Evolutionary conservation across 768 basidiomycete species (phyloP).

Genomic region (Termitomyces sp.): DNA sequence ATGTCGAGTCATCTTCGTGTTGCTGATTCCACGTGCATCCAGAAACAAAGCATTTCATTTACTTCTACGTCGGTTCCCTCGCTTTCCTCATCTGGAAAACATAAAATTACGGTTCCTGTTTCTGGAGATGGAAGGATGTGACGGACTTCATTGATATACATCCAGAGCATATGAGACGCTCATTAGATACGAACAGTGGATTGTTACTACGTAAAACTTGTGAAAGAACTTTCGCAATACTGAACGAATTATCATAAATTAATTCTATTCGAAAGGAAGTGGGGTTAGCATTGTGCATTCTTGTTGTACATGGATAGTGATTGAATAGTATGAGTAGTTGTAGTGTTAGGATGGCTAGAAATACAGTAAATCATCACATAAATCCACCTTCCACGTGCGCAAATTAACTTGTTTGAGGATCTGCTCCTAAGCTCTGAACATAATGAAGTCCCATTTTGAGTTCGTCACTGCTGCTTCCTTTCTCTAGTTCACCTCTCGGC

Average conservation of each 20-base stretch:
- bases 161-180: conserved; percentile 2
- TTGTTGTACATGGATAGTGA: conserved; percentile 11
- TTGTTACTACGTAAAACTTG: conserved; percentile 12
- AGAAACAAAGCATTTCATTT: conserved; percentile 99
- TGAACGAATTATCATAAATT: conserved; percentile 8
- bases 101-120: conserved; percentile 30
- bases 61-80: conserved; percentile 92
- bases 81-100: conserved; percentile 96
- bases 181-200: conserved; percentile 11
- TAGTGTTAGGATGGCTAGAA: conserved; percentile 4
- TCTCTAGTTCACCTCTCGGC: conserved; percentile 19
- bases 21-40: conserved; percentile 11
- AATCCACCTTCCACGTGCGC: background rate
- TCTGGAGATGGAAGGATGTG: background rate
- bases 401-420: conserved; percentile 24
- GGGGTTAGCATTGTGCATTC: conserved; percentile 12
- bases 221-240: conserved; percentile 13
- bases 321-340: conserved; percentile 11
- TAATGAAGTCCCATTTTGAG: conserved; percentile 67
- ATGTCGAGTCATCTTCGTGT: conserved; percentile 4
- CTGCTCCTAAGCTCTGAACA: conserved; percentile 62
- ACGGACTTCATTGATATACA: conserved; percentile 4
- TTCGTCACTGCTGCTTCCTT: conserved; percentile 52
- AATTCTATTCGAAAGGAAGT: background rate
- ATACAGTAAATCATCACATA: conserved; percentile 5